Base-by-base conservation (phyloP, 2,329 filamentous ascomycete species). In the Drechslerella coelobrocha region DNA sequence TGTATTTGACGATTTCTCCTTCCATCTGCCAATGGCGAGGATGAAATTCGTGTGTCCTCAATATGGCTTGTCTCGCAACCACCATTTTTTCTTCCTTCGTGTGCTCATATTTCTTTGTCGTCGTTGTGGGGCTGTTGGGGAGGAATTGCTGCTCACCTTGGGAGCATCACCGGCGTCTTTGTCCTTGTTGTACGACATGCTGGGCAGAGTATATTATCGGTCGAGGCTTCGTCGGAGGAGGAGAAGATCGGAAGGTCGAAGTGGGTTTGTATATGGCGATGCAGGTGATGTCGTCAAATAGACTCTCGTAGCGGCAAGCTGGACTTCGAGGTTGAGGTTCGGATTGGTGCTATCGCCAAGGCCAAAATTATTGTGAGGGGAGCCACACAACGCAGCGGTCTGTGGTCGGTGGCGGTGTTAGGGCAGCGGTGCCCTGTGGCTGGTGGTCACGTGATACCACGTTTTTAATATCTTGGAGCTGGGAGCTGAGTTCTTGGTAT, bases 371-470 rank as follows among this genome's bases (percentile, higher is more conserved):
- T 61, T 69, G 65, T 69, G 65, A 61, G 24, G 23, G 45, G 29
- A 43, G 57, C 65, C 62, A 68, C 62, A 57, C 48, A 68, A 60
- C 54, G 48, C 54, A 54, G 24, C 19, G 9, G 31, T 1, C 14
- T 10, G 53, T 57, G 63, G 47, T 34, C 27, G 56, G 65, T 69
- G 65, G 57, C 65, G 52, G 45, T 26, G 57, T 69, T 69, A 69
- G 65, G 65, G 65, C 57, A 69, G 56, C 54, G 27, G 45, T 69
- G 52, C 65, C 65, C 65, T 69, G 65, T 69, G 65, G 65, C 65
- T 60, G 23, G 17, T 45, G 7, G 31, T 68, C 62, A 68, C 55
- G 55, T 68, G 62, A 66, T 43, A n/a, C n/a, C n/a, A n/a, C n/a
- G n/a, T n/a, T n/a, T n/a, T n/a, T n/a, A n/a, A n/a, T n/a, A n/a